Evolutionary conservation across 352 stramenopile species (phyloP).

Genomic region (Phytophthora quininea): DNA sequence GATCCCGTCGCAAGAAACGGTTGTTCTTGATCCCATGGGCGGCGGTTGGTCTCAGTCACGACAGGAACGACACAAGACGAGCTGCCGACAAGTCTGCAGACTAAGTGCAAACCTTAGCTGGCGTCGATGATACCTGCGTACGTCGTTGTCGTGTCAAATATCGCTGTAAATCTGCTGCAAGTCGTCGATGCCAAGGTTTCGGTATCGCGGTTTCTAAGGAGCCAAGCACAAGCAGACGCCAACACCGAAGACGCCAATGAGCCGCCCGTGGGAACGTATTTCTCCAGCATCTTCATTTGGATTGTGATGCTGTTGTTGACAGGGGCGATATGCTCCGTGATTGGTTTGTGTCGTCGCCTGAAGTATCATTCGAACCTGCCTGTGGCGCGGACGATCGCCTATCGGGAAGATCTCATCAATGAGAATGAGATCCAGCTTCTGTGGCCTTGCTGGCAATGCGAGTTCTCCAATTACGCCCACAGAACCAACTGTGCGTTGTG

Average conservation of each 20-base stretch:
- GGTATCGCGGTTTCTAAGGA: not conserved
- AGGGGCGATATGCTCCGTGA: constrained; percentile 35
- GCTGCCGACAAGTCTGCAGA: not conserved
- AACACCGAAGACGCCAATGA: not conserved
- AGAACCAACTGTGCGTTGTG: constrained; percentile 58
- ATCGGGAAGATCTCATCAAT: constrained; percentile 55
- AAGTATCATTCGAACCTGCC: constrained; percentile 25
- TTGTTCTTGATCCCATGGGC: not conserved
- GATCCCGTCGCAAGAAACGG: not conserved
- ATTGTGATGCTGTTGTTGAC: constrained; percentile 35
- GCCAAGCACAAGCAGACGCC: not conserved
- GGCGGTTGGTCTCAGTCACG: not conserved
- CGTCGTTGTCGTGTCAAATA: not conserved
- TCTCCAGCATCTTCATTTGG: constrained; percentile 41
- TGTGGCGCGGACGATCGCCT: constrained; percentile 23
- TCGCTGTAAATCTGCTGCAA: not conserved
- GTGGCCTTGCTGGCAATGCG: constrained; percentile 59
- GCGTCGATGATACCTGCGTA: not conserved
- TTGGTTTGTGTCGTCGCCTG: constrained; percentile 36
- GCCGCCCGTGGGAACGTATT: constrained; percentile 1
- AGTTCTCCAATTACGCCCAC: constrained; percentile 69
- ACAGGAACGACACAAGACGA: not conserved
- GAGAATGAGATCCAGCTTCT: constrained; percentile 58
- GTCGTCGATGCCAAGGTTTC: not conserved
- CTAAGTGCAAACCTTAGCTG: not conserved